Percentiles rank a stretch among this genome's conserved stretches.
Evolutionary conservation across 2,329 filamentous ascomycete species (phyloP).

Genomic region (Fusarium pseudograminearum): DNA sequence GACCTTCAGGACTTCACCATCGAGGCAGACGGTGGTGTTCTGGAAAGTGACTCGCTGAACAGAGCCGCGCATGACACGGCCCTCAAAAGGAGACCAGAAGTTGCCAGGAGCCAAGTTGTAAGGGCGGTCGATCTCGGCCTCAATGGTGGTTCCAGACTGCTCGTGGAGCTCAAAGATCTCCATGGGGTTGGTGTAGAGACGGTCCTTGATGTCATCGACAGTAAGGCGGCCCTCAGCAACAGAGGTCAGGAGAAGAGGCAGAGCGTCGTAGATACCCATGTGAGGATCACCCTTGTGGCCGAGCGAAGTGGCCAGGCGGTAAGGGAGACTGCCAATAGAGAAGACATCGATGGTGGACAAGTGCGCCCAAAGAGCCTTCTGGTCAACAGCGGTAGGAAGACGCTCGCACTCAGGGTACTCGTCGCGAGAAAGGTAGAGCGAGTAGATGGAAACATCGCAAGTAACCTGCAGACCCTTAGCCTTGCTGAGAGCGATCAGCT

Average conservation of each 20-base stretch:
- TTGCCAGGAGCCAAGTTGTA: slow-evolving; percentile 65
- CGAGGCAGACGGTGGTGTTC: slow-evolving; percentile 78
- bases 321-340: slow-evolving; percentile 82
- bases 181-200: slow-evolving; percentile 82
- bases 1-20: slow-evolving; percentile 70
- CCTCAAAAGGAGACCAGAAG: slow-evolving; percentile 79
- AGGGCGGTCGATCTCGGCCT: slow-evolving; percentile 80
- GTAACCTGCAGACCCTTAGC: slow-evolving; percentile 85
- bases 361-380: slow-evolving; percentile 80
- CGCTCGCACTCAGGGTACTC: slow-evolving; percentile 76
- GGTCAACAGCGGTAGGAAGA: slow-evolving; percentile 75
- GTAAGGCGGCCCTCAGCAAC: slow-evolving; percentile 79
- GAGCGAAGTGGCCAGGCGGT: slow-evolving; percentile 73
- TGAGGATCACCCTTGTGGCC: slow-evolving; percentile 67
- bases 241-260: slow-evolving; percentile 81
- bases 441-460: slow-evolving; percentile 85
- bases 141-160: slow-evolving; percentile 77
- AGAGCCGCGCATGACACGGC: slow-evolving; percentile 74
- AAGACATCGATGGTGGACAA: slow-evolving; percentile 81
- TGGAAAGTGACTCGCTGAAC: slow-evolving; percentile 83
- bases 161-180: slow-evolving; percentile 86
- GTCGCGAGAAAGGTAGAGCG: slow-evolving; percentile 77
- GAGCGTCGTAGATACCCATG: slow-evolving; percentile 77
- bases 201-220: slow-evolving; percentile 76
- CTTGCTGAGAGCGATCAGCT: slow-evolving; percentile 81